Evolutionary conservation across 352 stramenopile species (phyloP).

Genomic region (Pythium aristosporum): DNA sequence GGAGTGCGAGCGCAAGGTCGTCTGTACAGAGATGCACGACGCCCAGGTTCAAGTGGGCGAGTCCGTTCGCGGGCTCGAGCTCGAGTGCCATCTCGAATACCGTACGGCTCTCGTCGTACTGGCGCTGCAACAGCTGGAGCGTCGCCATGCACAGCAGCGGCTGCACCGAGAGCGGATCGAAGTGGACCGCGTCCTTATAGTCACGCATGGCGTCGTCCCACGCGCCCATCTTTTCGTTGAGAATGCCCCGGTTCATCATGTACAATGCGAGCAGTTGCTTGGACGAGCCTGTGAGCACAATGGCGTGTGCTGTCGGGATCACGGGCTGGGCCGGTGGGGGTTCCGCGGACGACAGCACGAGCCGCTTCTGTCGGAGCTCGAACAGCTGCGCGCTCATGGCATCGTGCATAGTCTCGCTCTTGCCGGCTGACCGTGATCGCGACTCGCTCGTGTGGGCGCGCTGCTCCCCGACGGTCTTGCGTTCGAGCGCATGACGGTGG

Average conservation of each 20-base stretch:
- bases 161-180: slow-evolving; percentile 58
- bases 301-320: slow-evolving; percentile 2
- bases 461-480: slow-evolving; percentile 38
- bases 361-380: slow-evolving; percentile 17
- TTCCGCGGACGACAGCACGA: slow-evolving; percentile 8
- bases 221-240: slow-evolving; percentile 54
- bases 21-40: slow-evolving; percentile 45
- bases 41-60: slow-evolving; percentile 64
- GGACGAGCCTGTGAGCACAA: slow-evolving; percentile 42
- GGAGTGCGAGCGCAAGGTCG: slow-evolving; percentile 32
- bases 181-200: slow-evolving; percentile 63
- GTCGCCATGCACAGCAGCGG: slow-evolving; percentile 65
- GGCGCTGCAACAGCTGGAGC: slow-evolving; percentile 41
- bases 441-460: neutral
- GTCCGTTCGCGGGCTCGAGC: slow-evolving; percentile 46
- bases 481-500: slow-evolving; percentile 54
- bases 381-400: slow-evolving; percentile 27
- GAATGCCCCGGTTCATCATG: slow-evolving; percentile 67
- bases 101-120: slow-evolving; percentile 34
- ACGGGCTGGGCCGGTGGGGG: slow-evolving; percentile 1
- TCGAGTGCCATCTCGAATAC: slow-evolving; percentile 46
- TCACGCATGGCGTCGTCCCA: slow-evolving; percentile 50
- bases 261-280: slow-evolving; percentile 72
- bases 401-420: slow-evolving; percentile 20
- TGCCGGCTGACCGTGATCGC: neutral